phyloP scores from a whole-genome alignment of 2,329 filamentous ascomycete species.

The Cercospora beticola region DNA sequence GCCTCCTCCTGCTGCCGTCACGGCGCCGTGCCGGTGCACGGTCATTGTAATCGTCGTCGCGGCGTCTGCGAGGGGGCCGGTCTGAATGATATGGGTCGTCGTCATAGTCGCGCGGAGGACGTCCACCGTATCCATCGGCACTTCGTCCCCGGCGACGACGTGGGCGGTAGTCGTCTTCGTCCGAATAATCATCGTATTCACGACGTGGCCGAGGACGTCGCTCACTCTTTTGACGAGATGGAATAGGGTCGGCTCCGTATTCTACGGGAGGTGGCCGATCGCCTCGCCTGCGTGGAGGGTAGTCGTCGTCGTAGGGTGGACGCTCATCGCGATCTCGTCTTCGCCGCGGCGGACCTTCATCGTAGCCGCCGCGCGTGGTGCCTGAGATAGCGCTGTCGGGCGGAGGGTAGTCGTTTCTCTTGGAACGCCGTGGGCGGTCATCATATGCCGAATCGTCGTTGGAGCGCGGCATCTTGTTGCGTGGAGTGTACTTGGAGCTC shows the following conservation, averaged over 20 bases:
- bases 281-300: conserved; percentile 29
- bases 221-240: conserved; percentile 30
- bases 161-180: conserved; percentile 27
- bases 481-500: conserved; percentile 22
- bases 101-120: conserved; percentile 22
- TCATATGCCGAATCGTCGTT: conserved; percentile 14
- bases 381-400: conserved; percentile 20
- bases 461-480: conserved; percentile 12
- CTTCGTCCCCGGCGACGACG: conserved; percentile 21
- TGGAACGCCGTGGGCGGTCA: conserved; percentile 7
- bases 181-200: conserved; percentile 29
- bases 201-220: conserved; percentile 26
- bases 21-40: conserved; percentile 14
- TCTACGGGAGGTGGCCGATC: conserved; percentile 29
- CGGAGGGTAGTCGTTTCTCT: conserved; percentile 22
- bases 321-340: conserved; percentile 23
- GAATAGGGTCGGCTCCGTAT: conserved; percentile 34
- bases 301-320: conserved; percentile 29
- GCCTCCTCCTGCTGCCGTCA: conserved; percentile 23
- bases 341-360: conserved; percentile 24
- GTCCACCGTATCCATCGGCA: conserved; percentile 24
- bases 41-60: conserved; percentile 27
- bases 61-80: conserved; percentile 21
- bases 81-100: conserved; percentile 29
- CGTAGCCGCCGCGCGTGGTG: conserved; percentile 19